phyloP scores from a whole-genome alignment of 495 filamentous ascomycete species.

The Neurospora sublineolata region DNA sequence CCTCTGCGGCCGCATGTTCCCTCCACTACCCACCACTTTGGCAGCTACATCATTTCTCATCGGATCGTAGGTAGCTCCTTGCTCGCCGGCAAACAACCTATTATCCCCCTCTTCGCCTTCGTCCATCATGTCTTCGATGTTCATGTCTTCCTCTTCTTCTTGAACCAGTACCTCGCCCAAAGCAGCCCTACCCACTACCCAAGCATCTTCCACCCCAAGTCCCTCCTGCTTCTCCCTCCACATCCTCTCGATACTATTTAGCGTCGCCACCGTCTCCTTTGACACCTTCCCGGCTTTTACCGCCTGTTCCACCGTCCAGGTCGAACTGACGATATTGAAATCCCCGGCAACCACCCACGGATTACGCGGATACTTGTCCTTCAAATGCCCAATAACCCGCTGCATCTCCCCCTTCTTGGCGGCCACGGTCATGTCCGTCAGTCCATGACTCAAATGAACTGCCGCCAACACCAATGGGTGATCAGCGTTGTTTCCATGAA shows the following conservation, averaged over 20 bases:
- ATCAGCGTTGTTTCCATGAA: conserved; percentile 7
- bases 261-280: conserved; percentile 16
- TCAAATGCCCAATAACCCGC: conserved; percentile 31
- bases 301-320: conserved; percentile 36
- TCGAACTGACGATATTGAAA: conserved; percentile 45
- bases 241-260: conserved; percentile 24
- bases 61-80: conserved; percentile 48
- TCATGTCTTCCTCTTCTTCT: background rate
- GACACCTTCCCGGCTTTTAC: conserved; percentile 31
- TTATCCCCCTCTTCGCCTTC: conserved; percentile 3
- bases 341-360: conserved; percentile 46
- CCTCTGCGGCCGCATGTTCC: conserved; percentile 41
- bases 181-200: conserved; percentile 25
- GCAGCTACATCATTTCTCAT: conserved; percentile 37
- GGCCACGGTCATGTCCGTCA: conserved; percentile 40
- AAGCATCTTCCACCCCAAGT: conserved; percentile 30
- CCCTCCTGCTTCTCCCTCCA: conserved; percentile 15
- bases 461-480: conserved; percentile 32
- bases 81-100: conserved; percentile 35
- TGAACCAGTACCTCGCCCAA: conserved; percentile 12
- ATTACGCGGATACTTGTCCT: conserved; percentile 18
- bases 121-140: conserved; percentile 4
- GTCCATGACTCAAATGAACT: conserved; percentile 42
- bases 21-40: conserved; percentile 25
- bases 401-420: conserved; percentile 39